Evolutionary conservation across 257 asterid genomes (phyloP).

Genomic region (Nyctanthes arbortristis): DNA sequence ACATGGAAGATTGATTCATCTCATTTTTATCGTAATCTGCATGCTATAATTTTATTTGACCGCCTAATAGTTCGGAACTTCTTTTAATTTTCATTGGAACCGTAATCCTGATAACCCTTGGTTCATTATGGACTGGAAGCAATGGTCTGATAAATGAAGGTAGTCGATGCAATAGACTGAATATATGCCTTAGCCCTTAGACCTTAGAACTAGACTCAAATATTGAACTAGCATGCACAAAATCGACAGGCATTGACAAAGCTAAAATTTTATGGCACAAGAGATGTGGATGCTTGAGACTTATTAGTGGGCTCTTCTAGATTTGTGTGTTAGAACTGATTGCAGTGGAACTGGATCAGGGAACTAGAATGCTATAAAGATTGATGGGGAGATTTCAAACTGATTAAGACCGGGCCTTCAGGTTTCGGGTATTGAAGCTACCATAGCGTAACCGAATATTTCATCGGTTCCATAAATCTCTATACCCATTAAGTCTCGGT

Average conservation of each 20-base stretch:
- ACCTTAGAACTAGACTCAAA: not conserved
- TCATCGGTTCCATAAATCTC: no score
- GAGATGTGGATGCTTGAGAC: not conserved
- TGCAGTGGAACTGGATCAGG: not conserved
- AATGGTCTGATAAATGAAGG: not conserved
- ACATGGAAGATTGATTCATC: not conserved
- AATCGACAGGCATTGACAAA: not conserved
- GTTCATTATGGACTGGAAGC: not conserved
- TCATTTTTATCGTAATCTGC: not conserved
- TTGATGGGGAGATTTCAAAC: not conserved
- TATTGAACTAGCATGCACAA: not conserved
- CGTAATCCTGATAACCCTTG: not conserved
- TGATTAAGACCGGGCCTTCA: no score
- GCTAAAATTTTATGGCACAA: not conserved
- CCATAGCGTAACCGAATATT: no score
- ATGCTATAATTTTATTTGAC: not conserved
- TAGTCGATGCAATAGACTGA: not conserved
- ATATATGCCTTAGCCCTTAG: not conserved
- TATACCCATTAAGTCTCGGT: no score
- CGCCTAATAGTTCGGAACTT: not conserved
- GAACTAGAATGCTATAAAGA: not conserved
- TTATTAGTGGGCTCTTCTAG: not conserved
- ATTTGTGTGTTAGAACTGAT: not conserved
- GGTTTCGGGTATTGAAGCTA: no score
- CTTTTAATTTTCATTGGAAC: not conserved